These are phyloP conservation scores for Arabis hirsuta DNA, from an alignment of 345 rosid genomes.

Conservation along the genomic window DNA sequence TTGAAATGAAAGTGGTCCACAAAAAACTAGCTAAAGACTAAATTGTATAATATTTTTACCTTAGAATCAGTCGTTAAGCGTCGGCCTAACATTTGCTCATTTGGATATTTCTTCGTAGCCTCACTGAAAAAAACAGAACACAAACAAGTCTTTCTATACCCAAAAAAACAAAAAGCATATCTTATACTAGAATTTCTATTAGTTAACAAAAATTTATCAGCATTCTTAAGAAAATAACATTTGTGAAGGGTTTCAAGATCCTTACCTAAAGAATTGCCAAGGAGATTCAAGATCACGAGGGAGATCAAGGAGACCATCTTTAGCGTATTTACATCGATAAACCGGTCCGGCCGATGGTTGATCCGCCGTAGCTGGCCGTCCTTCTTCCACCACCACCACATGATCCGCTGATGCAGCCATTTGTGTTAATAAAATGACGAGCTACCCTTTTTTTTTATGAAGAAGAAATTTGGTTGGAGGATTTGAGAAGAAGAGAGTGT, in stretches of 20 bases:
- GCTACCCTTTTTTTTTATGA: background rate
- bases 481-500: slow-evolving; percentile 22
- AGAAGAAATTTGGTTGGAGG: background rate
- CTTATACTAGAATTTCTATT: background rate
- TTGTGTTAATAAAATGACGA: slow-evolving; percentile 10
- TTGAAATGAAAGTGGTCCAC: slow-evolving; percentile 3
- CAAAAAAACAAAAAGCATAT: background rate
- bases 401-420: slow-evolving; percentile 50
- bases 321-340: slow-evolving; percentile 76
- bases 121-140: slow-evolving; percentile 49
- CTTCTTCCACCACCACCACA: slow-evolving; percentile 74
- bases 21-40: background rate
- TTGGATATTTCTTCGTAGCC: slow-evolving; percentile 55
- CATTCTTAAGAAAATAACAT: background rate
- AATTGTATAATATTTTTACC: slow-evolving; percentile 45
- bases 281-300: slow-evolving; percentile 71
- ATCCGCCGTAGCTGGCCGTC: slow-evolving; percentile 52
- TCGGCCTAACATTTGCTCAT: slow-evolving; percentile 70
- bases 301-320: slow-evolving; percentile 70
- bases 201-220: background rate
- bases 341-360: slow-evolving; percentile 82
- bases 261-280: slow-evolving; percentile 86
- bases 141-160: background rate
- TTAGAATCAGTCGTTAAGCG: slow-evolving; percentile 67
- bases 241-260: background rate